Conservation (phyloP, 2,329 filamentous ascomycete species). For the Trichoderma polysporum region DNA sequence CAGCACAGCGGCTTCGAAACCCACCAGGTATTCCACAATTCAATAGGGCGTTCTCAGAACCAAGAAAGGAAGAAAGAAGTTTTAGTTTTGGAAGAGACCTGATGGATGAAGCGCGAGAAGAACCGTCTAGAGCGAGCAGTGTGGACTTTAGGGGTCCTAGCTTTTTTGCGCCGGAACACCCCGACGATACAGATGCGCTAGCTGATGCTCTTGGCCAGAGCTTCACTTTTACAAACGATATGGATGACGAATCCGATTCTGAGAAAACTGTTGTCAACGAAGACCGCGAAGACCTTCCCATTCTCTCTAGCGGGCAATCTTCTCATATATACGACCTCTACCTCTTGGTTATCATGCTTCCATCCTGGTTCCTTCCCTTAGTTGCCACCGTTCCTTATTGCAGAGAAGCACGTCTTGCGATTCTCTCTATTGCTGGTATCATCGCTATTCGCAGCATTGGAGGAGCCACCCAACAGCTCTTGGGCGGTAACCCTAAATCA, state of each 20-base stretch:
- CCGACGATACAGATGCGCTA: slow-evolving; percentile 42
- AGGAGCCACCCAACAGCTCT: slow-evolving; percentile 26
- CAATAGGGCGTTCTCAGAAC: slow-evolving; percentile 39
- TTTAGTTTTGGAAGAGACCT: not conserved
- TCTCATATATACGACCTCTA: slow-evolving; percentile 26
- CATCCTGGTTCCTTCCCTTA: slow-evolving; percentile 30
- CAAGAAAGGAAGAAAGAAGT: slow-evolving; percentile 38
- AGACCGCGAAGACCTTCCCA: not conserved
- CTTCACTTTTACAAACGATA: slow-evolving; percentile 42
- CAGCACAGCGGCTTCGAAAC: slow-evolving; percentile 61
- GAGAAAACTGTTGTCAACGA: not conserved
- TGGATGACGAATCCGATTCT: slow-evolving; percentile 18
- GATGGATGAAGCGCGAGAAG: slow-evolving; percentile 6
- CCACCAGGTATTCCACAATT: slow-evolving; percentile 58
- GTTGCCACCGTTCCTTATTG: slow-evolving; percentile 27
- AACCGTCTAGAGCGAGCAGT: slow-evolving; percentile 22
- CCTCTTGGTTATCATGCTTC: slow-evolving; percentile 26
- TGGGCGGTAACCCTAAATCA: not conserved
- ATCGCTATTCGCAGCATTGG: slow-evolving; percentile 34
- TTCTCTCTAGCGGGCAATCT: slow-evolving; percentile 8
- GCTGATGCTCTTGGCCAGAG: slow-evolving; percentile 46
- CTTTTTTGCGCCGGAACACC: slow-evolving; percentile 53
- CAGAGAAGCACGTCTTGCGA: slow-evolving; percentile 30
- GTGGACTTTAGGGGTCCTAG: slow-evolving; percentile 58
- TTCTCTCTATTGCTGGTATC: slow-evolving; percentile 31